Conservation (phyloP, 2,329 filamentous ascomycete genomes). For the Westerdykella aurantiaca region DNA sequence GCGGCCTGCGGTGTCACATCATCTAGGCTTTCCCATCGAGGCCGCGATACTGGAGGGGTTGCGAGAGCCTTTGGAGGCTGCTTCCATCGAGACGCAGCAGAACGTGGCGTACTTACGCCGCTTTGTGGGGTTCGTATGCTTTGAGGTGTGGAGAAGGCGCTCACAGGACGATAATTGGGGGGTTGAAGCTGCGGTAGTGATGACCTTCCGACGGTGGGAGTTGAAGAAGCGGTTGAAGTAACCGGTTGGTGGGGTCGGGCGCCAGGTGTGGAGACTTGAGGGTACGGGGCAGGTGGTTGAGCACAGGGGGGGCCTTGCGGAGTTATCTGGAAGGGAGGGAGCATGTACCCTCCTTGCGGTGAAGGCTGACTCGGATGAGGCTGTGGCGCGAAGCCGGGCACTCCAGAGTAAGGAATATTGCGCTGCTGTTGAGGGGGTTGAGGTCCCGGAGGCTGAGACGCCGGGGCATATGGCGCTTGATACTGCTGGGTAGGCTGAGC, state of each 20-base stretch:
- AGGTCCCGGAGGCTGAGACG: slow-evolving; percentile 29
- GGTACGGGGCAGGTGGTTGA: slow-evolving; percentile 23
- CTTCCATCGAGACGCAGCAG: slow-evolving; percentile 30
- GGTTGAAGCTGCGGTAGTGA: neutral
- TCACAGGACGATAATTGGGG: slow-evolving; percentile 5
- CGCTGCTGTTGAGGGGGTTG: slow-evolving; percentile 31
- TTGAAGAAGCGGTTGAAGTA: neutral
- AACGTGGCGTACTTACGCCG: slow-evolving; percentile 21
- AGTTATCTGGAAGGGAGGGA: slow-evolving; percentile 45
- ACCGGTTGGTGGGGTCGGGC: neutral
- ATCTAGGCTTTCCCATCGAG: too few species aligned
- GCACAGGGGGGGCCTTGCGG: slow-evolving; percentile 40
- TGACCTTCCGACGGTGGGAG: neutral
- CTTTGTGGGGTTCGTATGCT: slow-evolving; percentile 22
- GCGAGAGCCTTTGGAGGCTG: slow-evolving; percentile 3
- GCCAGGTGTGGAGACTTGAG: slow-evolving; percentile 26
- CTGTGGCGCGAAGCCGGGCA: slow-evolving; percentile 28
- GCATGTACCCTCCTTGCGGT: slow-evolving; percentile 42
- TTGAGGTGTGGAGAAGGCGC: slow-evolving; percentile 23
- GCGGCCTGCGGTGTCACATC: too few species aligned
- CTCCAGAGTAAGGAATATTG: slow-evolving; percentile 24
- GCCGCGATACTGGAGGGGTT: neutral
- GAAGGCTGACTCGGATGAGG: slow-evolving; percentile 32
- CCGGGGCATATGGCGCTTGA: slow-evolving; percentile 19
- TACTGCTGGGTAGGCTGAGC: slow-evolving; percentile 20